Evolutionary conservation across 768 basidiomycete species (phyloP), one percentile per base, ranked within the genome.

Genomic region (Leccinum broughii): DNA sequence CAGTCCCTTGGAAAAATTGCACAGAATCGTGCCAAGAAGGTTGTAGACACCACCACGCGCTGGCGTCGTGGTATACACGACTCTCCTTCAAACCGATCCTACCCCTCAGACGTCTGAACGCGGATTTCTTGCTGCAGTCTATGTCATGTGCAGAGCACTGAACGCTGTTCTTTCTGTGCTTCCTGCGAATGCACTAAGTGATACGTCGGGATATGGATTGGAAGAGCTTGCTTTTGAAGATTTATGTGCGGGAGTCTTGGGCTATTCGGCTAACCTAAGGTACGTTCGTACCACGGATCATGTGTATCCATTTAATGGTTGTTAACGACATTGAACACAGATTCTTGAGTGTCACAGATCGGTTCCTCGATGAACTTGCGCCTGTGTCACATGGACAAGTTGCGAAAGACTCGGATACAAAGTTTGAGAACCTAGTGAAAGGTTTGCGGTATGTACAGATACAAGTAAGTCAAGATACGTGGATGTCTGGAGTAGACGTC

Each of bases 301-400:
- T 41, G 35, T 44, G 24, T 20, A 13, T 60, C 9, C 6, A 20
- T 32, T 7, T 20, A 6, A 9, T 51, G 9, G 28, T 58, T 44
- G 9, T n/a, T 55, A 17, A 46, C 26, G 20, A 44, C 20, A 10
- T 55, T 26, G 51, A 44, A 17, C 41, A 8, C 59, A 93, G 94
- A 55, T 98, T 98, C 66, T 80, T 90, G 64, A 95, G 88, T 60
- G 92, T 98, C n/a, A 93, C 92, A 4, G 94, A 96, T 75, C 85
- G 93, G 0, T 98, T 95, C 72, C 75, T 95, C 54, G 80, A 82
- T 1, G 95, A 95, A 66, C 78, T 98, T 35, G 79, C 78, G 9
- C 91, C 91, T 30, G 80, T 93, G 10, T 83, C 86, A 17, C 80
- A 82, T n/a, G 88, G 86, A 1, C 88, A 90, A 58, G 85, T 93